Base-by-base conservation (phyloP, 2,329 filamentous ascomycete species). In the Trichoderma citrinoviride region DNA sequence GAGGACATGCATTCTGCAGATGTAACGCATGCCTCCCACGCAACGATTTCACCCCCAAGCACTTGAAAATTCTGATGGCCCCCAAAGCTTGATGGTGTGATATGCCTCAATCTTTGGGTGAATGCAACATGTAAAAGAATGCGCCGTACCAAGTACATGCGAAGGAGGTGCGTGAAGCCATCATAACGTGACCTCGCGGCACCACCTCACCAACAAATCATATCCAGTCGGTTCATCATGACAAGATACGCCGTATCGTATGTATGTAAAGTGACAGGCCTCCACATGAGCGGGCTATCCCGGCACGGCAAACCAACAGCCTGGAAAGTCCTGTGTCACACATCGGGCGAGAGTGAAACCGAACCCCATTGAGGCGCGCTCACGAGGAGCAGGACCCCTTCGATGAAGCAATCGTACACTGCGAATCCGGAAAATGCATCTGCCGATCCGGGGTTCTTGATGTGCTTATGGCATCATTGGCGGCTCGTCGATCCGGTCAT, bases 21-120 rank as follows among this genome's bases (percentile, higher is more conserved):
- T 56, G 54, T 44, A 43, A 29, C 23, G 29, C n/a, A 61, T 43
- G 58, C 58, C 58, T 61, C 58, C 58, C 58, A 61, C 58, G 58
- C 58, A 53, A 37, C 19, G 21, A 21, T 14, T 37, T 37, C 12
- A 14, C 12, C 44, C 57, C 44, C 41, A 33, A 41, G 21, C 21
- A 49, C 29, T 21, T 49, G 33, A 37, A 12, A 33, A n/a, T 50
- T 33, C 7, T 21, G 44, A 21, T 40, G 10, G 7, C 21, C 46
- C 33, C 57, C n/a, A 37, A 55, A 15, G 25, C n/a, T 53, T 10
- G 37, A 33, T 17, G 33, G 29, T 61, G 49, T 61, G 14, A 44
- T 44, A 53, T 27, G 43, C 53, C 46, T 61, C 47, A 33, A 41
- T 10, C 33, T 10, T 14, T 37, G 33, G 7, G 37, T 29, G 37